Base-by-base conservation (phyloP, 164 flowering plant genomes). In the Liriodendron chinense region DNA sequence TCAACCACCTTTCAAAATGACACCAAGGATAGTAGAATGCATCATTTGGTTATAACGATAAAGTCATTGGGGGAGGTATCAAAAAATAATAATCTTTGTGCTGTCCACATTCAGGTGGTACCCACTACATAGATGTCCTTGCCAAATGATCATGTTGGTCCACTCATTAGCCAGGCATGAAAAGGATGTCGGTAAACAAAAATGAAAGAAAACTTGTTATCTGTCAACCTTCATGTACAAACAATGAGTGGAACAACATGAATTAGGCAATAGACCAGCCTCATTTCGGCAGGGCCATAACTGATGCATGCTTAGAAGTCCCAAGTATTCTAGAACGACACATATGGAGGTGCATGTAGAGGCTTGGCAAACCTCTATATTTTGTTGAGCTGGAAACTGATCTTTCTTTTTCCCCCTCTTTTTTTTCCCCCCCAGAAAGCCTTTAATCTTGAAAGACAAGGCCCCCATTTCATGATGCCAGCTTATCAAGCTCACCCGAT, bases 371-470 rank as follows among this genome's bases (percentile, higher is more conserved):
- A 53, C 59, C 18, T 53, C 12, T 53, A 12, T 53, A 12, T 53
- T 53, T 53, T 1, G 3, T 8, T 34, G 43, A 34, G 43, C 3
- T 34, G 43, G 43, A 34, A 34, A 34, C 43, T 34, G 43, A 34
- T 34, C 59, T 53, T 53, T 53, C 16, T 53, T 53, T 53, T 53
- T 13, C 59, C 18, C 18, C 4, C 59, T 8, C 9, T 16, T 50
- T 12, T n/a, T 20, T 69, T 28, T 74, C 26, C 16, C 78, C 65
- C 75, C 53, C 71, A 85, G 88, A 86, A 84, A 77, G 78, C 77
- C 28, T 77, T 83, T 77, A 81, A 71, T 74, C 71, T 76, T 48
- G 80, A 82, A 66, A 78, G 82, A 80, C 85, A 84, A 77, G 85
- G 73, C 56, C 78, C 71, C 75, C 84, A 72, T 70, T 75, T 83